These are phyloP conservation scores for Cucurbita maxima DNA, from an alignment of 306 rosid genomes.

Conservation along the genomic window DNA sequence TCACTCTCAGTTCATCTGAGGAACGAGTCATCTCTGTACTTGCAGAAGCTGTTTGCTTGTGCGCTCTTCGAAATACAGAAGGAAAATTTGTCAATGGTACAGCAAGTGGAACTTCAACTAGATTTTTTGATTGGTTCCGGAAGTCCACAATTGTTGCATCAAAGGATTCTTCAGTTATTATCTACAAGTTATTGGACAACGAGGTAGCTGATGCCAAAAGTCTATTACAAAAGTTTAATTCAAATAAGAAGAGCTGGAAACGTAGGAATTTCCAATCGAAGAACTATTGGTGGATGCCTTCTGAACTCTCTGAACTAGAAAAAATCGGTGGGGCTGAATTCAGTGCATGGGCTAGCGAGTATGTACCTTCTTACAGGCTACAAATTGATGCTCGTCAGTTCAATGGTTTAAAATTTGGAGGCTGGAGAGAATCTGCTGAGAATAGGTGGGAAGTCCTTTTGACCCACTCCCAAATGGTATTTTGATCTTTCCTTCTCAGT, in stretches of 20 bases:
- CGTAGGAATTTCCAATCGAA: slow-evolving; percentile 22
- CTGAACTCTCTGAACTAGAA: slow-evolving; percentile 42
- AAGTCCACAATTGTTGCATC: slow-evolving; percentile 41
- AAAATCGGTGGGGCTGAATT: slow-evolving; percentile 81
- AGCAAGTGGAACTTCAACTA: slow-evolving; percentile 23
- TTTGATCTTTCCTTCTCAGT: slow-evolving; percentile 21
- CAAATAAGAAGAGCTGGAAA: slow-evolving; percentile 25
- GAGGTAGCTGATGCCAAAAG: slow-evolving; percentile 66
- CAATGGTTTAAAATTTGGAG: slow-evolving; percentile 44
- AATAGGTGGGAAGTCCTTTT: slow-evolving; percentile 73
- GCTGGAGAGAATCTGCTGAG: slow-evolving; percentile 54
- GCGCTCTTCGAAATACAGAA: slow-evolving; percentile 60
- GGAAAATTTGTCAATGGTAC: slow-evolving; percentile 38
- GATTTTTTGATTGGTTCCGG: slow-evolving; percentile 47
- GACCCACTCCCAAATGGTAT: slow-evolving; percentile 97
- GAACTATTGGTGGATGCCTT: slow-evolving; percentile 53
- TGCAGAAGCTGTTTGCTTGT: slow-evolving; percentile 64
- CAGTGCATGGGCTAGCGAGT: slow-evolving; percentile 70
- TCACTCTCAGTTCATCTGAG: slow-evolving; percentile 53
- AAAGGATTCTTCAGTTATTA: slow-evolving; percentile 47
- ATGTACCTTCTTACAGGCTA: slow-evolving; percentile 63
- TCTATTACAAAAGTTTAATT: slow-evolving; percentile 43
- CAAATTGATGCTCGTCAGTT: slow-evolving; percentile 44
- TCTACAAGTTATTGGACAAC: slow-evolving; percentile 53
- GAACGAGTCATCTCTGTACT: slow-evolving; percentile 47